Base-by-base conservation (phyloP, 495 filamentous ascomycete species). In the Aspergillus kassunensis region DNA sequence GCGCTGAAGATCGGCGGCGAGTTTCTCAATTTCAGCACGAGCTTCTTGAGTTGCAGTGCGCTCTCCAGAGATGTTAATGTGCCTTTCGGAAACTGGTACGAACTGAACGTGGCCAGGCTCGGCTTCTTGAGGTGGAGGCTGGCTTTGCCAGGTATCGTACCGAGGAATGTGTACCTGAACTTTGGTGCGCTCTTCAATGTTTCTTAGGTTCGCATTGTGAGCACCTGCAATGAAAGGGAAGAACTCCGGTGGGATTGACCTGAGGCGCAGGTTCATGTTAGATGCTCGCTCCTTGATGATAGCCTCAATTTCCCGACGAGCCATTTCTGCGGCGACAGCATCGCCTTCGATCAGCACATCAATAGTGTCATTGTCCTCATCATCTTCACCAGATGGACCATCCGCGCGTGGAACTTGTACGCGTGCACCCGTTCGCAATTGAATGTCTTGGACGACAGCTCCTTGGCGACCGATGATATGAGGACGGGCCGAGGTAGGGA, bases 181-280 rank as follows among this genome's bases (percentile, higher is more conserved):
- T 45, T 86, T 80, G 21, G 83, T 83, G 41, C 80, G 77, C 51
- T 85, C 70, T 66, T 96, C 88, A 31, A 96, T 76, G 31, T 79
- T 78, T 34, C 80, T 77, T 53, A 88, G 70, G 39, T 79, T 72
- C 27, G 74, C 71, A 61, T 90, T 87, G 61, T 91, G 81, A 12
- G 88, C 81, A 20, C 91, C 91, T 20, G 88, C 86, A 65, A 99
- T 88, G 74, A 97, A 97, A 12, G 92, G 95, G 70, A 90, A 99
- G 65, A 89, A 95, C 64, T 96, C 90, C 16, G 91, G 84, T 2
- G 91, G 92, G 51, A 97, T 85, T 13, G 85, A 79, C 66, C 83
- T 86, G 53, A 98, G 65, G 30, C 83, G 83, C 25, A 89, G 67
- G 67, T 78, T 92, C 62, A 92, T 84, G 58, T 83, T 90, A 15